phyloP scores from a whole-genome alignment of 2,329 filamentous ascomycete species.

The Emericellopsis cladophorae region DNA sequence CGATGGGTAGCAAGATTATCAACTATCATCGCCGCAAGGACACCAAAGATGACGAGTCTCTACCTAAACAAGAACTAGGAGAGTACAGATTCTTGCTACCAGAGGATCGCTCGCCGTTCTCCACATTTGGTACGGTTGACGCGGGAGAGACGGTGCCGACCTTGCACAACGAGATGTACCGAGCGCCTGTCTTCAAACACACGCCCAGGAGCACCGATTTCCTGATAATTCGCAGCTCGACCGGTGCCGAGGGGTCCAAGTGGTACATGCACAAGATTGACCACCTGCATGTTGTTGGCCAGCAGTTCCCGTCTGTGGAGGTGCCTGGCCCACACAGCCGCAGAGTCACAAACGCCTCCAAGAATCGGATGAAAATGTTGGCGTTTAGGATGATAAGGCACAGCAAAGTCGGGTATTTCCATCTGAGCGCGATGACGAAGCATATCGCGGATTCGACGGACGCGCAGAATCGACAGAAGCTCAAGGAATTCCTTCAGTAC shows the following conservation, averaged over 20 bases:
- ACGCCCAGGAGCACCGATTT: conserved; percentile 70
- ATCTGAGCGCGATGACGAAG: conserved; percentile 74
- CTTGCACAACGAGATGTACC: conserved; percentile 89
- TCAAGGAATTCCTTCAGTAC: conserved; percentile 92
- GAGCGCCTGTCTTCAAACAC: conserved; percentile 88
- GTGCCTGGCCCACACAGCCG: conserved; percentile 88
- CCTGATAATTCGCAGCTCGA: conserved; percentile 70
- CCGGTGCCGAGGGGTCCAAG: conserved; percentile 60
- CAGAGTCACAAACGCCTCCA: conserved; percentile 92
- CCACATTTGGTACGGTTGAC: conserved; percentile 86
- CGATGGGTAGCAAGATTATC: conserved; percentile 91
- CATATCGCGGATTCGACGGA: conserved; percentile 91
- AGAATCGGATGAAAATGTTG: conserved; percentile 94
- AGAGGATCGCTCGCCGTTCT: conserved; percentile 92
- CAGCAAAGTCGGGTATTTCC: conserved; percentile 54
- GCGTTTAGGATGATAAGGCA: conserved; percentile 79
- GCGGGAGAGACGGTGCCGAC: conserved; percentile 83
- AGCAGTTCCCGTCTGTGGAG: conserved; percentile 84
- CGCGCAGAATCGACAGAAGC: conserved; percentile 89
- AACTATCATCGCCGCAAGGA: conserved; percentile 90
- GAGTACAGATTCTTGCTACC: conserved; percentile 80
- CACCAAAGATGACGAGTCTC: conserved; percentile 56
- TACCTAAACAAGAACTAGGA: conserved; percentile 74
- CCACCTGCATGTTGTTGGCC: conserved; percentile 80
- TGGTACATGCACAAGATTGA: conserved; percentile 87